Base-by-base conservation (phyloP, 75 land plant species). In the Sequoiadendron giganteum region DNA sequence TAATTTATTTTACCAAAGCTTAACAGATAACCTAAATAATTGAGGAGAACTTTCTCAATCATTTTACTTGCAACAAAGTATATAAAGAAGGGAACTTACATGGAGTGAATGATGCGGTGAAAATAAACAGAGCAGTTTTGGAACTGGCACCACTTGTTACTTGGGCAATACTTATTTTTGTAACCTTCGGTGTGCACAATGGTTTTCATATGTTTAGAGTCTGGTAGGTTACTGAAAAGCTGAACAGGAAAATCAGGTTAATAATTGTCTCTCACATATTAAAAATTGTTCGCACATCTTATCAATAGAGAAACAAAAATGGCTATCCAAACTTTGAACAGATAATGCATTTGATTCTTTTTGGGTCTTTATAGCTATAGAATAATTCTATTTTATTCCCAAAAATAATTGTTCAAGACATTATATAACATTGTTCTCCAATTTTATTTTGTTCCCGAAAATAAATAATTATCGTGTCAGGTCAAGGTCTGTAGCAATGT, bases 61-160 rank as follows among this genome's bases (percentile, higher is more conserved):
- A 21, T 81, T 43, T 25, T 45, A 15, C 1, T 42, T 81, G 32
- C 47, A 25, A n/a, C 4, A 21, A 16, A 15, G 11, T 42, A 28
- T 49, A 61, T 58, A n/a, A 70, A 49, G 18, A 52, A 14, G 25
- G 10, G 48, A 72, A 78, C 84, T 76, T 92, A 95, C 94, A 42
- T 65, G 56, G 88, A 68, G 36, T 89, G 89, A 11, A 85, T 72
- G 61, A 88, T 87, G 55, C 86, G 39, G 76, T 90, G 93, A 88
- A 97, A 95, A 85, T 92, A 96, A 80, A 96, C 85, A 86, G 85
- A 86, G 91, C 94, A 97, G 84, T 87, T 95, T 58, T 86, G 85
- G 90, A 97, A 96, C 30, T 86, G 77, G 77, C 87, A 87, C 93
- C 92, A 95, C 65, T 86, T 90, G 45, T 89, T 89, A 38, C 65